These are phyloP conservation scores for Luffa aegyptiaca DNA, from an alignment of 306 rosid genomes.

Conservation along the genomic window DNA sequence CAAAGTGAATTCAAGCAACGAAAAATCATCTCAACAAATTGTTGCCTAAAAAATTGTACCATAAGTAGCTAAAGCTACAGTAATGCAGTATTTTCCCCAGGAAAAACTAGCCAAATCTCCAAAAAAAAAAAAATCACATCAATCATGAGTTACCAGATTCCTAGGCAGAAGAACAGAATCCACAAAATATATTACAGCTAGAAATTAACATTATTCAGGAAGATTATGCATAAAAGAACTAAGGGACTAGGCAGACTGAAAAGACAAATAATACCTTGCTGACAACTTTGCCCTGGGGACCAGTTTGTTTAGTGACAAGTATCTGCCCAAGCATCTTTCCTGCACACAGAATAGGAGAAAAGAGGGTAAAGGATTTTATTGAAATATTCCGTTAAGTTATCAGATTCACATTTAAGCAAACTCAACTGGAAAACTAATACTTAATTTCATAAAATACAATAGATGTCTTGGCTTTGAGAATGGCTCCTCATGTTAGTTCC, in stretches of 20 bases:
- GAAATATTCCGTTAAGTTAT: neutral
- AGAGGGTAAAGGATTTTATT: neutral
- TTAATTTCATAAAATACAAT: neutral
- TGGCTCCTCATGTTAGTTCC: neutral
- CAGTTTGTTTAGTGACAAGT: conserved; percentile 96
- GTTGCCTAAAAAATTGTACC: neutral
- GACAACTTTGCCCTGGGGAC: conserved; percentile 89
- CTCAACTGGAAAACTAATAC: neutral
- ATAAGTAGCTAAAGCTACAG: neutral
- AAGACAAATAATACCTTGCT: conserved; percentile 58
- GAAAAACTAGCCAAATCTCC: neutral
- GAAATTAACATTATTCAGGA: neutral
- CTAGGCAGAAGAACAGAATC: neutral
- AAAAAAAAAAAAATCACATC: neutral
- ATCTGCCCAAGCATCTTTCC: conserved; percentile 97
- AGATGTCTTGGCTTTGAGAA: neutral
- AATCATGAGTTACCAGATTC: neutral
- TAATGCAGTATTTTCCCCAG: neutral
- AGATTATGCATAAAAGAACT: neutral
- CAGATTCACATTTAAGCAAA: neutral
- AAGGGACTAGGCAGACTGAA: neutral
- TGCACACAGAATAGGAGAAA: conserved; percentile 23
- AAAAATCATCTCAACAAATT: neutral
- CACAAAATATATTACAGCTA: neutral
- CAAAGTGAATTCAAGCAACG: neutral